Conservation (phyloP, 805 yeast genomes). For the Jamesozyma spencerorum region DNA sequence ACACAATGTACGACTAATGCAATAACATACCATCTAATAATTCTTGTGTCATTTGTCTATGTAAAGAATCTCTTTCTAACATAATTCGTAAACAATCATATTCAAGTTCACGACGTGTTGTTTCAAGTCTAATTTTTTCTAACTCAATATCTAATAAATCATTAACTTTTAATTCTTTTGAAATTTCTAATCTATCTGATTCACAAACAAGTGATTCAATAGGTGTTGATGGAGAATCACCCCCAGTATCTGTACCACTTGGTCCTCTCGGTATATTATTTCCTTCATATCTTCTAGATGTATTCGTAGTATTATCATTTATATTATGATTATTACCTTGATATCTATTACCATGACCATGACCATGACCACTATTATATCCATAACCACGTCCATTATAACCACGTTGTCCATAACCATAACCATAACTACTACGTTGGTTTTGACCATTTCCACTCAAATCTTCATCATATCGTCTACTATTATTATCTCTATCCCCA, state of each 20-base stretch:
- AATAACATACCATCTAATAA: conserved; percentile 23
- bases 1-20: too few relatives aligned
- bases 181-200: too few relatives aligned
- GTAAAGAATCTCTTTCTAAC: conserved; percentile 23
- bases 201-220: too few relatives aligned
- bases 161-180: too few relatives aligned
- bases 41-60: conserved; percentile 31
- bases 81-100: conserved; percentile 15
- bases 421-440: neutral
- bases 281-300: too few relatives aligned
- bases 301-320: too few relatives aligned
- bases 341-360: conserved; percentile 1
- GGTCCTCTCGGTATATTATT: too few relatives aligned
- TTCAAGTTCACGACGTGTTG: neutral
- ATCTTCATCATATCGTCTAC: neutral
- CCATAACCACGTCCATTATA: neutral
- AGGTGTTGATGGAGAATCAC: too few relatives aligned
- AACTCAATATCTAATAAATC: too few relatives aligned
- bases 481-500: neutral
- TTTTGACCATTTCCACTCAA: neutral
- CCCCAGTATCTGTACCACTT: too few relatives aligned
- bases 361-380: neutral
- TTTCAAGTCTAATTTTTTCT: too few relatives aligned
- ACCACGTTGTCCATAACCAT: neutral
- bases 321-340: neutral